Conservation (phyloP, 371 early-diverging fungal species). For the Mucor lusitanicus region DNA sequence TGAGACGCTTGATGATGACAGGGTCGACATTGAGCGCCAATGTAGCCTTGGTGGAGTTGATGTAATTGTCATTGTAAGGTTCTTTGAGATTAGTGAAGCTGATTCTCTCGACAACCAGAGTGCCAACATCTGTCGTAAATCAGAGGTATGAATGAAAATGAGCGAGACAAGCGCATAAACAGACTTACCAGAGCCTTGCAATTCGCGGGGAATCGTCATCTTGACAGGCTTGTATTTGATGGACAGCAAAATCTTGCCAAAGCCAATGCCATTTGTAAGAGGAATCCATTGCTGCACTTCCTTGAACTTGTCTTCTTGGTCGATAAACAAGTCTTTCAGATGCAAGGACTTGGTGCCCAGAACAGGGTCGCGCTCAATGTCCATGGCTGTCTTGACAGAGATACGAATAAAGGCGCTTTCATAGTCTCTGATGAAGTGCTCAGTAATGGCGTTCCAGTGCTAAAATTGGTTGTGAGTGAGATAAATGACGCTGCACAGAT, state of each 20-base stretch:
- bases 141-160: neutral
- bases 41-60: slow-evolving; percentile 24
- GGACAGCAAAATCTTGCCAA: slow-evolving; percentile 43
- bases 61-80: slow-evolving; percentile 16
- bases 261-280: slow-evolving; percentile 38
- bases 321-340: slow-evolving; percentile 29
- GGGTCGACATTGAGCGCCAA: slow-evolving; percentile 41
- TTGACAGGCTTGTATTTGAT: slow-evolving; percentile 47
- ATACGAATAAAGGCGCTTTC: slow-evolving; percentile 28
- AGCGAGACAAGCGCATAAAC: no score
- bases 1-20: slow-evolving; percentile 28
- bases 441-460: slow-evolving; percentile 47
- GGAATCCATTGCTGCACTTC: slow-evolving; percentile 40
- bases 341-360: slow-evolving; percentile 28
- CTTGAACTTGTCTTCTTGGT: slow-evolving; percentile 34
- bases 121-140: slow-evolving; percentile 33
- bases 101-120: slow-evolving; percentile 35
- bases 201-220: slow-evolving; percentile 29
- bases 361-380: slow-evolving; percentile 43
- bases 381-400: slow-evolving; percentile 35
- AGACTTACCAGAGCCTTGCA: slow-evolving; percentile 31
- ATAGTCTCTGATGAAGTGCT: slow-evolving; percentile 35
- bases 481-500: neutral
- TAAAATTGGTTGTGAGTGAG: neutral
- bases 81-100: slow-evolving; percentile 15